These are phyloP conservation scores for Pseudocercospora cruenta DNA, from an alignment of 2,329 filamentous ascomycete species.

Conservation along the genomic window DNA sequence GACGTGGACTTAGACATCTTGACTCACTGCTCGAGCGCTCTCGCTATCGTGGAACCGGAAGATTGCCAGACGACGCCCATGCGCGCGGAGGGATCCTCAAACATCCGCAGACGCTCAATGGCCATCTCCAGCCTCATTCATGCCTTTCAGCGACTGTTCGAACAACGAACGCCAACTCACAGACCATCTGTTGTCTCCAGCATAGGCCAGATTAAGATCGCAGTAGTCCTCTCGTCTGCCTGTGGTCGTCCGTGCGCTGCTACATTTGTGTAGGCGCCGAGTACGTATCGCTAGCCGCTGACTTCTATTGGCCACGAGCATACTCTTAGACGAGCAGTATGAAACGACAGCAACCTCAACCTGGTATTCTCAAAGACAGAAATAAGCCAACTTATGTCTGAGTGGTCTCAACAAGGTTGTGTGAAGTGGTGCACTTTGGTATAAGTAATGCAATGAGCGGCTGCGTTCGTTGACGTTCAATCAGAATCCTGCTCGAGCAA, in stretches of 20 bases:
- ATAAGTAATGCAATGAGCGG: slow-evolving; percentile 15
- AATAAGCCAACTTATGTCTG: slow-evolving; percentile 23
- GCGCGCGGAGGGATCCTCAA: slow-evolving; percentile 22
- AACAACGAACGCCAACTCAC: not conserved
- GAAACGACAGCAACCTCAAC: slow-evolving; percentile 27
- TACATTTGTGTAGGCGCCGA: slow-evolving; percentile 28
- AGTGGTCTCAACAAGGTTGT: slow-evolving; percentile 5
- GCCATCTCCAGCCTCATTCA: slow-evolving; percentile 8
- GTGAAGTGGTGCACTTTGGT: not conserved
- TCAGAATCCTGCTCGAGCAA: slow-evolving; percentile 4
- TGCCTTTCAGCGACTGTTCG: slow-evolving; percentile 6
- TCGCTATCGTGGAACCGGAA: not conserved
- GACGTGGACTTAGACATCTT: not conserved
- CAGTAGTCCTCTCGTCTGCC: not conserved
- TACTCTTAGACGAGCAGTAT: slow-evolving; percentile 12
- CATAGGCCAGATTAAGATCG: slow-evolving; percentile 1
- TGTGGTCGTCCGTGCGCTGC: slow-evolving; percentile 24
- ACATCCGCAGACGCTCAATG: slow-evolving; percentile 31
- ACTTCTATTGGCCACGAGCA: slow-evolving; percentile 28
- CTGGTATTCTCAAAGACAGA: slow-evolving; percentile 19
- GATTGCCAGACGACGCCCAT: not conserved
- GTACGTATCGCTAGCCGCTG: slow-evolving; percentile 26
- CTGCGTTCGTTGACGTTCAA: not conserved
- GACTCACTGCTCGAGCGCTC: not conserved
- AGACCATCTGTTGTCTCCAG: slow-evolving; percentile 2